Evolutionary conservation across 208 protist species (phyloP).

Genomic region (Acanthamoeba castellanii): DNA sequence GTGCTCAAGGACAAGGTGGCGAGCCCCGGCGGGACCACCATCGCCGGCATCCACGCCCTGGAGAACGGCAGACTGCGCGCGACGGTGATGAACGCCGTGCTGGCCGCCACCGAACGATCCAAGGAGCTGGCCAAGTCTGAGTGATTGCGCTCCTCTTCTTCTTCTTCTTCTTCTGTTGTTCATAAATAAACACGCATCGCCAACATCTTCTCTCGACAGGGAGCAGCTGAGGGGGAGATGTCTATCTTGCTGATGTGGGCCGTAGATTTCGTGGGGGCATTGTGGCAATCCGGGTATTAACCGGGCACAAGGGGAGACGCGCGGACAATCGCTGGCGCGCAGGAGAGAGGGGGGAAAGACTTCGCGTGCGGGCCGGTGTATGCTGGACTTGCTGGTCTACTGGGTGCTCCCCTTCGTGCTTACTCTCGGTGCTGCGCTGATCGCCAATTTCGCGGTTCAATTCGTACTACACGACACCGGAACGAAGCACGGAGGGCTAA

Average conservation of each 20-base stretch:
- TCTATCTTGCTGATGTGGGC: no score
- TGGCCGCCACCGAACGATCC: slow-evolving; percentile 93
- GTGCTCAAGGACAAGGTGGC: slow-evolving; percentile 94
- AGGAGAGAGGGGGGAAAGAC: not conserved
- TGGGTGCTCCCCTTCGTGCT: slow-evolving; percentile 47
- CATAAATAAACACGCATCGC: not conserved
- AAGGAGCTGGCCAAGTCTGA: slow-evolving; percentile 90
- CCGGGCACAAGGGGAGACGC: no score
- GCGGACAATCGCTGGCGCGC: no score
- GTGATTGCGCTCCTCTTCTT: not conserved
- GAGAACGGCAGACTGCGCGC: slow-evolving; percentile 94
- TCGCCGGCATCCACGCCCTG: slow-evolving; percentile 94
- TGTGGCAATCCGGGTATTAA: no score
- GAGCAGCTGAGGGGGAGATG: no score
- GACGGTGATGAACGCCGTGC: slow-evolving; percentile 94
- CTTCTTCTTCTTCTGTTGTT: not conserved
- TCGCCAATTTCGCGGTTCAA: slow-evolving; percentile 57
- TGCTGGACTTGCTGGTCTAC: slow-evolving; percentile 47
- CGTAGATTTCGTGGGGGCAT: no score
- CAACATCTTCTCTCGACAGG: no score
- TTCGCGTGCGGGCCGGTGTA: not conserved
- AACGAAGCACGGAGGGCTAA: not conserved
- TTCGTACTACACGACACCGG: not conserved
- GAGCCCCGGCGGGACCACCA: slow-evolving; percentile 96
- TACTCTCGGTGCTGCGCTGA: slow-evolving; percentile 38